Percentiles rank a stretch among this genome's conserved stretches.
Evolutionary conservation across 179 eudicot species (phyloP).

Genomic region (Heliamphora pulchella): DNA sequence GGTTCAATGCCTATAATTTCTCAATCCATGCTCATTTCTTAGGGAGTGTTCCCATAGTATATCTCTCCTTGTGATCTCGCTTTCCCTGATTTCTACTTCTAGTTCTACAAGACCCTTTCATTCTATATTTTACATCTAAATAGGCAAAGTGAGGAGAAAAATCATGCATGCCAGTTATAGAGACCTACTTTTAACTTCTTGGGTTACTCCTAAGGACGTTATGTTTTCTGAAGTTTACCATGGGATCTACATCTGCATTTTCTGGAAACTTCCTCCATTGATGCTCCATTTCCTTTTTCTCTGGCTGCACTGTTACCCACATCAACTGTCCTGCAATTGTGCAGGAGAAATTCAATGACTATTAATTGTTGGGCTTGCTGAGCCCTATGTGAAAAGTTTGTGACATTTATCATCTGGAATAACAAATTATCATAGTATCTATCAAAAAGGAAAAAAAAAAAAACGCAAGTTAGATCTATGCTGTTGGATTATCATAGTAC

Average conservation of each 20-base stretch:
- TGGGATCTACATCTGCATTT: neutral
- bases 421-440: too few relatives aligned
- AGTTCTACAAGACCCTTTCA: neutral
- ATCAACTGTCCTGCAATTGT: neutral
- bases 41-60: neutral
- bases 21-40: neutral
- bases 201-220: neutral
- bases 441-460: too few relatives aligned
- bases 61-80: neutral
- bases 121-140: neutral
- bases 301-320: neutral
- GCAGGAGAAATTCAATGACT: too few relatives aligned
- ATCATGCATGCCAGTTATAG: neutral
- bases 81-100: neutral
- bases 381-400: too few relatives aligned
- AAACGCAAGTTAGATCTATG: too few relatives aligned
- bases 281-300: neutral
- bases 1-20: neutral
- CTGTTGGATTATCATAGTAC: too few relatives aligned
- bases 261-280: neutral
- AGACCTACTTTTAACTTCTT: neutral
- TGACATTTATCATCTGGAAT: too few relatives aligned
- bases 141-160: neutral
- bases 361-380: too few relatives aligned
- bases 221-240: neutral